Evolutionary conservation across 2,329 filamentous ascomycete genomes (phyloP).

Genomic region (Pseudopithomyces maydicus): DNA sequence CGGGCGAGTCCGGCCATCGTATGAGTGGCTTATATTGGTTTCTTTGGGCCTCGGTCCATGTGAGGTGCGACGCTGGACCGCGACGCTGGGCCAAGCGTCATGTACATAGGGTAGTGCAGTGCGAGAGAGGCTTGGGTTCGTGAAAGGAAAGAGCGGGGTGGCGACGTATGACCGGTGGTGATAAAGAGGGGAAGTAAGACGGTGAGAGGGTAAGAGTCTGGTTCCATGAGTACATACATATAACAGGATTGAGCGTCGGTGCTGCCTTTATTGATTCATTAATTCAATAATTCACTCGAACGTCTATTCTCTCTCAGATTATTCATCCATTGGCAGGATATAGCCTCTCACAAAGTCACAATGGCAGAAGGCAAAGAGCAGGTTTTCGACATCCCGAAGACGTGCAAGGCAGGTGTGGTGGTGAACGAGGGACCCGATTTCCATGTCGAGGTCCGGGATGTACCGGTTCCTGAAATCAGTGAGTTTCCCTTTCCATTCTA

Average conservation of each 20-base stretch:
- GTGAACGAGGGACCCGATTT: conserved; percentile 58
- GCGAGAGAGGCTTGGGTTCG: too few species aligned
- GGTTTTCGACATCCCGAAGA: conserved; percentile 52
- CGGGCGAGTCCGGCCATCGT: too few species aligned
- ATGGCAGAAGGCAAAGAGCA: conserved; percentile 33
- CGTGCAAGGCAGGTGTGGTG: conserved; percentile 59
- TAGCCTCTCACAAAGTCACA: background rate
- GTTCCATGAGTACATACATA: too few species aligned
- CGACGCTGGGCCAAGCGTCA: too few species aligned
- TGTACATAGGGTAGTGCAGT: too few species aligned
- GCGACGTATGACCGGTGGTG: background rate
- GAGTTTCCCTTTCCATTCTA: background rate
- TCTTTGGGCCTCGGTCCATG: too few species aligned
- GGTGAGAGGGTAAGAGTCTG: background rate
- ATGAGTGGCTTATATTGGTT: too few species aligned
- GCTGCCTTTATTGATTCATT: too few species aligned
- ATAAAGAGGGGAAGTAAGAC: background rate
- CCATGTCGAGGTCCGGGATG: conserved; percentile 51
- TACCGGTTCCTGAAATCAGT: conserved; percentile 56
- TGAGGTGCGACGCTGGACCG: too few species aligned
- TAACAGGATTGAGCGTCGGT: too few species aligned
- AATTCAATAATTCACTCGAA: too few species aligned
- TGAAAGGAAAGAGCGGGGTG: background rate
- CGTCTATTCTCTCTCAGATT: background rate
- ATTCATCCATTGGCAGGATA: background rate